Evolutionary conservation across 1,139 yeast genomes (phyloP).

Genomic region (Diutina pseudorugosa): DNA sequence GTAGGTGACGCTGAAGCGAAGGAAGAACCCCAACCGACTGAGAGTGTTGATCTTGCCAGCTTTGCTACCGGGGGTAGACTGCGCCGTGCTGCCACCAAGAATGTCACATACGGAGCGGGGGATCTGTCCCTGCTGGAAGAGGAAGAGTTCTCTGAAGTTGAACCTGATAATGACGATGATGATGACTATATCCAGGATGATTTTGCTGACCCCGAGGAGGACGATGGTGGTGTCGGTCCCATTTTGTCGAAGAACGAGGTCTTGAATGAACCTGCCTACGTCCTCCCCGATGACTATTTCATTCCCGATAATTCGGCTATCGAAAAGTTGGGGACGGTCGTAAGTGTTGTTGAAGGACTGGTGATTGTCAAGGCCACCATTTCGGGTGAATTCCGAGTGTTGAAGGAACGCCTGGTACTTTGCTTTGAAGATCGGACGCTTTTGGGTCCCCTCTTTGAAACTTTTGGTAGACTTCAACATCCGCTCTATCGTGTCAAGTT

Average conservation of each 20-base stretch:
- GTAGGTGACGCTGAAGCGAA: background rate
- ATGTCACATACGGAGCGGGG: background rate
- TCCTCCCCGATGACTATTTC: constrained; percentile 53
- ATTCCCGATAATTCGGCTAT: constrained; percentile 52
- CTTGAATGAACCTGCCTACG: constrained; percentile 53
- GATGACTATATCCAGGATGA: constrained; percentile 3
- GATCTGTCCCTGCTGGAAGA: constrained; percentile 4
- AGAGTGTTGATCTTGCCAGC: background rate
- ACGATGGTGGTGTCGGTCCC: constrained; percentile 42
- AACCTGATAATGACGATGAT: constrained; percentile 1
- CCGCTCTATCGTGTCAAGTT: constrained; percentile 76
- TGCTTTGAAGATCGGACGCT: constrained; percentile 64
- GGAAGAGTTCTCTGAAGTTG: background rate
- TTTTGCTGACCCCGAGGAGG: constrained; percentile 22
- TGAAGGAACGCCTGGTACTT: constrained; percentile 71
- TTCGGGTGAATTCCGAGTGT: constrained; percentile 77
- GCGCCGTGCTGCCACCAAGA: background rate
- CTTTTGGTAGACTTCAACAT: constrained; percentile 79
- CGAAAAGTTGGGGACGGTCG: constrained; percentile 61
- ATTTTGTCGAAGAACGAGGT: constrained; percentile 72
- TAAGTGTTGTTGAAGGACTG: constrained; percentile 59
- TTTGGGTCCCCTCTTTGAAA: constrained; percentile 79
- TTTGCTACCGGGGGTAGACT: background rate
- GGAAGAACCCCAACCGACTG: background rate
- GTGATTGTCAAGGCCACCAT: constrained; percentile 60